Evolutionary conservation across 2,329 filamentous ascomycete genomes (phyloP).

Genomic region (Sclerotinia sclerotiorum): DNA sequence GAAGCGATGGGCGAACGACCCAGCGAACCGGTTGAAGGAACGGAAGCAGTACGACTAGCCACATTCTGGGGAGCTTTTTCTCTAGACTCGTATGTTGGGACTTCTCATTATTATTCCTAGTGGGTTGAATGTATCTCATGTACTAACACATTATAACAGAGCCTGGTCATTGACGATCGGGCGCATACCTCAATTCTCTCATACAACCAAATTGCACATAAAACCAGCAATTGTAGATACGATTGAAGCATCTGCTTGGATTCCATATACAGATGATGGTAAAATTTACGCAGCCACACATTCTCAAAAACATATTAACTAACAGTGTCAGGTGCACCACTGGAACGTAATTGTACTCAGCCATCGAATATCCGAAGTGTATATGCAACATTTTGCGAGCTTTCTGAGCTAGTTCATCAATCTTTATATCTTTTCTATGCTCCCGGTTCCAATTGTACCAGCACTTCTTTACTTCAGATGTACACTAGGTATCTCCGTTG

Average conservation of each 20-base stretch:
- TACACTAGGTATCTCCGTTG: conserved; percentile 70
- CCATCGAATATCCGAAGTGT: conserved; percentile 68
- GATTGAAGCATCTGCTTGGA: conserved; percentile 58
- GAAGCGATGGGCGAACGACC: conserved; percentile 26
- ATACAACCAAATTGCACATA: conserved; percentile 55
- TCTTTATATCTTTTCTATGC: conserved; percentile 62
- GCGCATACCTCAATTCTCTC: conserved; percentile 59
- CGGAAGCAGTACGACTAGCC: conserved; percentile 48
- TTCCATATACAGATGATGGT: conserved; percentile 41
- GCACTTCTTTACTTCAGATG: conserved; percentile 59
- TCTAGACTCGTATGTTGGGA: conserved; percentile 56
- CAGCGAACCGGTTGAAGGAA: conserved; percentile 37
- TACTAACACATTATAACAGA: conserved; percentile 42
- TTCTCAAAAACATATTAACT: background rate
- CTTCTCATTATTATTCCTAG: conserved; percentile 52
- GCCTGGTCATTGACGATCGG: conserved; percentile 66
- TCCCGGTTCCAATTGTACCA: conserved; percentile 63
- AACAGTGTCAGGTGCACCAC: conserved; percentile 40
- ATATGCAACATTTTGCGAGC: conserved; percentile 67
- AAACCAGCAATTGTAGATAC: conserved; percentile 61
- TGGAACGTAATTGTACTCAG: conserved; percentile 61
- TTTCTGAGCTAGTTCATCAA: conserved; percentile 73
- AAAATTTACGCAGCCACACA: background rate
- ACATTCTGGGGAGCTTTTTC: conserved; percentile 50
- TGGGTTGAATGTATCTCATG: background rate